These are phyloP conservation scores for Tarenaya hassleriana DNA, from an alignment of 345 rosid species.

Conservation along the genomic window DNA sequence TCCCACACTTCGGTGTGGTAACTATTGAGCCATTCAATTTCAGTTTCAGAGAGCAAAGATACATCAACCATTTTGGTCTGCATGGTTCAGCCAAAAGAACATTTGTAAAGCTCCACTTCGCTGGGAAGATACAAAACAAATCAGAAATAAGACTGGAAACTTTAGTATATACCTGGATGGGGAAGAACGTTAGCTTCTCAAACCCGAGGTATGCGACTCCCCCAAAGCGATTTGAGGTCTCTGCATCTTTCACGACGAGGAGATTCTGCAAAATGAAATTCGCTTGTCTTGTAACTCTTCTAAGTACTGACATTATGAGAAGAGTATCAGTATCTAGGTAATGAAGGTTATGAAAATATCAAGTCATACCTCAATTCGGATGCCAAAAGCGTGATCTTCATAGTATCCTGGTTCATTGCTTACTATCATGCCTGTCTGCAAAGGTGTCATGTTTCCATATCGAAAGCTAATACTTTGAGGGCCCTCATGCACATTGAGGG, in stretches of 20 bases:
- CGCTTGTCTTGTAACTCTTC: slow-evolving; percentile 2
- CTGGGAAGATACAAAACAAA: background rate
- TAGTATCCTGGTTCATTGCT: slow-evolving; percentile 98
- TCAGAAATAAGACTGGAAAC: background rate
- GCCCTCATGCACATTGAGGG: slow-evolving; percentile 94
- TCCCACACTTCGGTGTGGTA: slow-evolving; percentile 92
- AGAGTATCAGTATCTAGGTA: too few species aligned
- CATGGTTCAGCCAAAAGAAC: slow-evolving; percentile 15
- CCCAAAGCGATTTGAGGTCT: slow-evolving; percentile 78
- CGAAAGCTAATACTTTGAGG: slow-evolving; percentile 95
- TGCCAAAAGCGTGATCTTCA: slow-evolving; percentile 96
- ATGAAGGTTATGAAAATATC: background rate
- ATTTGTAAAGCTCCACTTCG: slow-evolving; percentile 6
- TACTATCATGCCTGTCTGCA: slow-evolving; percentile 86
- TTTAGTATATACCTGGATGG: slow-evolving; percentile 61
- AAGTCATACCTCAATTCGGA: slow-evolving; percentile 78
- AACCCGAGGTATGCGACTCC: slow-evolving; percentile 76
- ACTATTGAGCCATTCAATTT: slow-evolving; percentile 69
- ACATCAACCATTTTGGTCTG: slow-evolving; percentile 70
- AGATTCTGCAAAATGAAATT: slow-evolving; percentile 57
- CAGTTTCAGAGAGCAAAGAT: slow-evolving; percentile 51
- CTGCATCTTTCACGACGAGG: slow-evolving; percentile 53
- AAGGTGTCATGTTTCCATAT: slow-evolving; percentile 72
- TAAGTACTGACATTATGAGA: slow-evolving; percentile 5
- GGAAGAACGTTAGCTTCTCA: slow-evolving; percentile 79